phyloP scores from a whole-genome alignment of 441 rosid species.

The Viola pubescens region DNA sequence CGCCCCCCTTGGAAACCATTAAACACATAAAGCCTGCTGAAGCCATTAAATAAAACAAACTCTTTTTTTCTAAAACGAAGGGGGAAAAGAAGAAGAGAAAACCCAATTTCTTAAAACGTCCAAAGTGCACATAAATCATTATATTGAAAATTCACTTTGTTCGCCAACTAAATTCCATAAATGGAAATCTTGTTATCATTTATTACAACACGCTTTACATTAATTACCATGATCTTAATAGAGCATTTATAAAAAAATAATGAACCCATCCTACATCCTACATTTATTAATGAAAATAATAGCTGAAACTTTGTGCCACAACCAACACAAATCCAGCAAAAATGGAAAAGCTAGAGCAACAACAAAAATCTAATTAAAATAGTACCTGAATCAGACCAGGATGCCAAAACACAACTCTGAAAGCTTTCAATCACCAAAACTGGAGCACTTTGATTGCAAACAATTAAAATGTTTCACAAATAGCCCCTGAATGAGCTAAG shows the following conservation, averaged over 20 bases:
- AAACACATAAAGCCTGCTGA: too few relatives aligned
- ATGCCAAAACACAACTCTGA: conserved; percentile 16
- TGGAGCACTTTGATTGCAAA: background rate
- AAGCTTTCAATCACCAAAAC: conserved; percentile 10
- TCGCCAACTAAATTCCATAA: conserved; percentile 8
- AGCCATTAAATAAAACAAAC: too few relatives aligned
- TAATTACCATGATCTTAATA: conserved; percentile 12
- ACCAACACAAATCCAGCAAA: conserved; percentile 10
- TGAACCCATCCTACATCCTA: background rate
- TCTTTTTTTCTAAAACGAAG: too few relatives aligned
- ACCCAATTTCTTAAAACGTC: background rate
- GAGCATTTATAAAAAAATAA: conserved; percentile 7
- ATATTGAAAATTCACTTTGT: background rate
- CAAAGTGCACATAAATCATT: conserved; percentile 10
- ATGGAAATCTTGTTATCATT: conserved; percentile 11
- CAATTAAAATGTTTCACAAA: conserved; percentile 18
- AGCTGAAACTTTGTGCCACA: conserved; percentile 13
- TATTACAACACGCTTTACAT: conserved; percentile 15
- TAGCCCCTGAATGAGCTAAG: conserved; percentile 32
- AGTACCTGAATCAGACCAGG: conserved; percentile 35
- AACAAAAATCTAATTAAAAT: conserved; percentile 7
- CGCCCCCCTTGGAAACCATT: too few relatives aligned
- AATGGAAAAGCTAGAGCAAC: background rate
- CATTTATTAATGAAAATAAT: background rate
- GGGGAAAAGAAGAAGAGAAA: background rate